Evolutionary conservation across 2,329 filamentous ascomycete genomes (phyloP).

Genomic region (Ploettnerulaceae sp.): DNA sequence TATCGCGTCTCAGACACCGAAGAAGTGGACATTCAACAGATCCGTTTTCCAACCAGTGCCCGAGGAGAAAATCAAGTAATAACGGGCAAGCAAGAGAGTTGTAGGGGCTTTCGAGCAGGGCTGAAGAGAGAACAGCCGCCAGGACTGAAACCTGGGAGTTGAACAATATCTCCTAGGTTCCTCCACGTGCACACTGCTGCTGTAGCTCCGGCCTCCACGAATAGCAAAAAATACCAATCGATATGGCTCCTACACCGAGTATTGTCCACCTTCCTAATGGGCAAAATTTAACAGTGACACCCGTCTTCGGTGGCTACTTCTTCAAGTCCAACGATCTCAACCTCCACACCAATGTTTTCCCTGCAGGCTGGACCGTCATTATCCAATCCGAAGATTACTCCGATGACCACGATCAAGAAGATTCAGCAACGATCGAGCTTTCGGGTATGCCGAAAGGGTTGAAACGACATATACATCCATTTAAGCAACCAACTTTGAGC

Average conservation of each 20-base stretch:
- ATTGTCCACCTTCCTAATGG: slow-evolving; percentile 78
- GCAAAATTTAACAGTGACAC: slow-evolving; percentile 72
- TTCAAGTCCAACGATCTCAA: slow-evolving; percentile 81
- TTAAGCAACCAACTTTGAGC: slow-evolving; percentile 66
- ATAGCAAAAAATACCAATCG: neutral
- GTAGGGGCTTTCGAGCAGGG: too few relatives aligned
- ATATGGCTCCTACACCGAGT: slow-evolving; percentile 25
- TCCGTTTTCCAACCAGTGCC: too few relatives aligned
- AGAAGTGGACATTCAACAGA: too few relatives aligned
- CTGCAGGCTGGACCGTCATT: slow-evolving; percentile 85
- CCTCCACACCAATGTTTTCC: slow-evolving; percentile 64
- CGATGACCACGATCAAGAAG: slow-evolving; percentile 28
- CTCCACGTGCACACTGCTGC: too few relatives aligned
- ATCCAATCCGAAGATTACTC: slow-evolving; percentile 59
- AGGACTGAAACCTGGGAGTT: too few relatives aligned
- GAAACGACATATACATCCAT: slow-evolving; percentile 54
- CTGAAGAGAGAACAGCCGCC: too few relatives aligned
- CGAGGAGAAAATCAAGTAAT: too few relatives aligned
- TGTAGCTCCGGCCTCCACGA: too few relatives aligned
- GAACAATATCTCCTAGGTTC: too few relatives aligned
- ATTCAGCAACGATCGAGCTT: slow-evolving; percentile 30
- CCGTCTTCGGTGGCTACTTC: slow-evolving; percentile 85
- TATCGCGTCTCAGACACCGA: too few relatives aligned
- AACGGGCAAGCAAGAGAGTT: too few relatives aligned
- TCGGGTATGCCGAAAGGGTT: slow-evolving; percentile 27